These are phyloP conservation scores for Blastobotrys terrestris DNA, from an alignment of 805 yeast genomes.

Conservation along the genomic window DNA sequence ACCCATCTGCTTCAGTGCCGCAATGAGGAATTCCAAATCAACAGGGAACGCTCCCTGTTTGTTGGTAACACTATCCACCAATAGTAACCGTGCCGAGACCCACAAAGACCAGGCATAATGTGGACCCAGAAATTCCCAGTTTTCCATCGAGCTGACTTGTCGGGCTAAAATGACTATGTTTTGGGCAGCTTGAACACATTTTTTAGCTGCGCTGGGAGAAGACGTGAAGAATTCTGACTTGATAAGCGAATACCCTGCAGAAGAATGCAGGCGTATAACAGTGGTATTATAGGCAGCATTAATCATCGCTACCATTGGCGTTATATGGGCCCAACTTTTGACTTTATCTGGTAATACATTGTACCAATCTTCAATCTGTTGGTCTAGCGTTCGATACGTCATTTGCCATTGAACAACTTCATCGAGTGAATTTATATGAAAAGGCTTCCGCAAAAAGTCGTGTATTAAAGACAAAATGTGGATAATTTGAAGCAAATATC, in stretches of 20 bases:
- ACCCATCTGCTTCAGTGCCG: slow-evolving; percentile 18
- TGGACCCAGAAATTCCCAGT: slow-evolving; percentile 22
- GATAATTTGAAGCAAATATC: slow-evolving; percentile 18
- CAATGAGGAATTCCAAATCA: slow-evolving; percentile 19
- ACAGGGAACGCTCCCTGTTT: slow-evolving; percentile 16
- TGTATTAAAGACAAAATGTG: slow-evolving; percentile 22
- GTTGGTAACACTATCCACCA: slow-evolving; percentile 23
- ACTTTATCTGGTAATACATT: slow-evolving; percentile 14
- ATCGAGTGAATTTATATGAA: slow-evolving; percentile 18
- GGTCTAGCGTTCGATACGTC: slow-evolving; percentile 17
- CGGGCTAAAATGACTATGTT: slow-evolving; percentile 17
- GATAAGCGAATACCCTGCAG: slow-evolving; percentile 23
- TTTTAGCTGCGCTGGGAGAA: slow-evolving; percentile 19
- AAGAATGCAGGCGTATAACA: slow-evolving; percentile 22
- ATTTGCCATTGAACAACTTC: slow-evolving; percentile 25
- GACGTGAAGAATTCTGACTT: slow-evolving; percentile 20
- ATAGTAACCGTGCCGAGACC: slow-evolving; percentile 24
- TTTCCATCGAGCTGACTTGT: slow-evolving; percentile 10
- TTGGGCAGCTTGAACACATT: slow-evolving; percentile 19
- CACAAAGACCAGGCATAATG: slow-evolving; percentile 25
- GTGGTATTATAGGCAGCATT: slow-evolving; percentile 22
- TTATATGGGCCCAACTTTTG: slow-evolving; percentile 2
- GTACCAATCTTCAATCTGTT: slow-evolving; percentile 21
- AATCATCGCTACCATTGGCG: slow-evolving; percentile 18
- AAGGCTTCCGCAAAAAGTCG: slow-evolving; percentile 21